Evolutionary conservation across 2,329 filamentous ascomycete species (phyloP).

Genomic region (Lasiodiplodia theobromae): DNA sequence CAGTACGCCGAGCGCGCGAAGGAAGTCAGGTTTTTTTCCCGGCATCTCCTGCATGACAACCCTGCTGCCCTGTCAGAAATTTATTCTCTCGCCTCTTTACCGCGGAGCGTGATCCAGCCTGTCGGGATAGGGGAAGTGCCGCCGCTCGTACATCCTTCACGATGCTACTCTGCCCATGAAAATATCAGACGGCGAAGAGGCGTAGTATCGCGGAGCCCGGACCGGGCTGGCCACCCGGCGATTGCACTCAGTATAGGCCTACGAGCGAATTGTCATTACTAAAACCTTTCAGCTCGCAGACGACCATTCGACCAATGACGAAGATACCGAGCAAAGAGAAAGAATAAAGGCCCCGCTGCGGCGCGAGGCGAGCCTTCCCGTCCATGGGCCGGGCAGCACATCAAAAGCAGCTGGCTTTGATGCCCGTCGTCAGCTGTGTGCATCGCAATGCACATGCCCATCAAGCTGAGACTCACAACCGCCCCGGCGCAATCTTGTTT

Average conservation of each 20-base stretch:
- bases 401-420: background rate
- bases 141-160: background rate
- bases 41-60: background rate
- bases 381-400: background rate
- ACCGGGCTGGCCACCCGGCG: background rate
- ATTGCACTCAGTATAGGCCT: constrained; percentile 4
- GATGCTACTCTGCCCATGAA: no score
- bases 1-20: no score
- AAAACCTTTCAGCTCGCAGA: background rate
- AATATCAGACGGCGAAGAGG: background rate
- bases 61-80: background rate
- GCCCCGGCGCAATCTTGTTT: constrained; percentile 1
- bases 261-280: constrained; percentile 17
- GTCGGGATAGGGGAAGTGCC: background rate
- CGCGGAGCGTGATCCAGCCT: background rate
- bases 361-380: constrained; percentile 7
- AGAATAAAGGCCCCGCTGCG: background rate
- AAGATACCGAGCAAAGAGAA: background rate
- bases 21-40: no score
- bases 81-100: background rate
- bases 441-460: background rate
- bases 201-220: background rate
- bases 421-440: background rate
- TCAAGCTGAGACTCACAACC: constrained; percentile 13
- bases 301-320: background rate